Percentiles rank a stretch among this genome's conserved stretches.
These are phyloP conservation scores for Lepidium aucheri DNA, from an alignment of 345 rosid species.

Conservation along the genomic window DNA sequence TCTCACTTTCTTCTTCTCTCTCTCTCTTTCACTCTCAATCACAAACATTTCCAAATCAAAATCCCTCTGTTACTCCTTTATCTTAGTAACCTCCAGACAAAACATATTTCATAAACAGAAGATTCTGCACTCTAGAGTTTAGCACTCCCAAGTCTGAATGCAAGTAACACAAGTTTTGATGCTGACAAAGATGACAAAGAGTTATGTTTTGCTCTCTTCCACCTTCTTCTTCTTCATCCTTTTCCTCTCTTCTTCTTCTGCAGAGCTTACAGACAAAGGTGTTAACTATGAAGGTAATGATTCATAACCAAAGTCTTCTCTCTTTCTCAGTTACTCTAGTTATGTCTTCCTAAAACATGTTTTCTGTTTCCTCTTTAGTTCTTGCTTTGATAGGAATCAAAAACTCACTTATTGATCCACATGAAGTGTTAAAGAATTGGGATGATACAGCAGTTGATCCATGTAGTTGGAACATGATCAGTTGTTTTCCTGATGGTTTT, in stretches of 20 bases:
- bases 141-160: not conserved
- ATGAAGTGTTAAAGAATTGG: slow-evolving; percentile 55
- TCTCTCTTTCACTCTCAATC: slow-evolving; percentile 11
- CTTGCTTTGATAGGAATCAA: slow-evolving; percentile 63
- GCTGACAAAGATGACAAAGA: slow-evolving; percentile 8
- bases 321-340: not conserved
- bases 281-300: slow-evolving; percentile 79
- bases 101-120: not conserved
- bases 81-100: slow-evolving; percentile 2
- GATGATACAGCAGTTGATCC: slow-evolving; percentile 80
- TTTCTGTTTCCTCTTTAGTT: slow-evolving; percentile 35
- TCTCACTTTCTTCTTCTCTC: too few relatives aligned
- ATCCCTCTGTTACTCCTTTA: slow-evolving; percentile 14
- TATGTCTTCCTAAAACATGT: not conserved
- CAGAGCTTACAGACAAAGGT: slow-evolving; percentile 68
- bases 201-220: slow-evolving; percentile 20
- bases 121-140: not conserved
- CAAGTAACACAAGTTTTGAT: slow-evolving; percentile 1
- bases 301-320: not conserved
- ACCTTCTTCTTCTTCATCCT: slow-evolving; percentile 13
- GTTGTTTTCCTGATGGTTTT: slow-evolving; percentile 58
- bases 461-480: slow-evolving; percentile 74
- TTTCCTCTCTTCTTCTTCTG: slow-evolving; percentile 32
- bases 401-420: slow-evolving; percentile 50
- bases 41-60: slow-evolving; percentile 11